These are phyloP conservation scores for Neobulgaria alba DNA, from an alignment of 2,329 filamentous ascomycete genomes.

Conservation along the genomic window DNA sequence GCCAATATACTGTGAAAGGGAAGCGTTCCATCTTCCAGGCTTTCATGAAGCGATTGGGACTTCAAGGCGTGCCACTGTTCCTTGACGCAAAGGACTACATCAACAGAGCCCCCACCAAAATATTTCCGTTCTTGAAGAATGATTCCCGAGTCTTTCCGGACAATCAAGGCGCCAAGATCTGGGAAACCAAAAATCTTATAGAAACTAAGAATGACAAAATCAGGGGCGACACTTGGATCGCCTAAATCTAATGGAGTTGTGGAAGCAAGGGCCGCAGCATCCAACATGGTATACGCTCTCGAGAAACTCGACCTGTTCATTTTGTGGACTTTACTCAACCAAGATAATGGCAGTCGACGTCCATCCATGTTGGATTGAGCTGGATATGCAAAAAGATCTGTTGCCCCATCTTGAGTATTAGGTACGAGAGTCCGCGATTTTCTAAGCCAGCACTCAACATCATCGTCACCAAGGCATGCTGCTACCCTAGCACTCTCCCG, in stretches of 20 bases:
- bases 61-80: slow-evolving; percentile 81
- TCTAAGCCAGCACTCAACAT: slow-evolving; percentile 57
- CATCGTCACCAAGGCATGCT: slow-evolving; percentile 56
- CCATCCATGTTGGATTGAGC: slow-evolving; percentile 94
- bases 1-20: slow-evolving; percentile 88
- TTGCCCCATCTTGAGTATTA: slow-evolving; percentile 15
- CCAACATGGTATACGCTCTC: slow-evolving; percentile 58
- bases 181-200: slow-evolving; percentile 99
- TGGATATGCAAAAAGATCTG: slow-evolving; percentile 67
- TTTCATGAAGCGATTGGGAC: slow-evolving; percentile 62
- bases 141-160: slow-evolving; percentile 60
- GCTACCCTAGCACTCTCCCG: slow-evolving; percentile 60
- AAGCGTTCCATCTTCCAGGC: slow-evolving; percentile 83
- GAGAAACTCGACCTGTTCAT: slow-evolving; percentile 18
- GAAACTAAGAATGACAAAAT: slow-evolving; percentile 81
- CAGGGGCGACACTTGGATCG: slow-evolving; percentile 53
- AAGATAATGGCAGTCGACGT: slow-evolving; percentile 60
- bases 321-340: slow-evolving; percentile 46
- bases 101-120: slow-evolving; percentile 92
- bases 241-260: slow-evolving; percentile 69
- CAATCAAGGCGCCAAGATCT: slow-evolving; percentile 76
- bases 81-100: slow-evolving; percentile 71
- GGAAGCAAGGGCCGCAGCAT: slow-evolving; percentile 74
- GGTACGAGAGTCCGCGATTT: slow-evolving; percentile 29
- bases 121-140: slow-evolving; percentile 63